A percentile compares a stretch with the other conserved stretches of the same genome.
Conservation (phyloP, 305 asterid genomes). For the Fraxinus greggii region DNA sequence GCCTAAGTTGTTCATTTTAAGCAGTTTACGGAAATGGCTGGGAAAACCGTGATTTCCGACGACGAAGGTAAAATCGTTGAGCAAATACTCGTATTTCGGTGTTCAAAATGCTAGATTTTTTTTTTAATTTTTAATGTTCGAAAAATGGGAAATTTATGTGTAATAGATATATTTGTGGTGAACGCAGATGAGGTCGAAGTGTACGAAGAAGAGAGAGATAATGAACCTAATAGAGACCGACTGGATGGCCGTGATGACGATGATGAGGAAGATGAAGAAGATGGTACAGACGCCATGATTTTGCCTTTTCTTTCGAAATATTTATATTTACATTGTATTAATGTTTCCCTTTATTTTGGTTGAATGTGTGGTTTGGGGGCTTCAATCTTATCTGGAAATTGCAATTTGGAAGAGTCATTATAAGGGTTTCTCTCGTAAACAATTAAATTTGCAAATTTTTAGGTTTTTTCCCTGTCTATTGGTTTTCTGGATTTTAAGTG, state of each 20-base stretch:
- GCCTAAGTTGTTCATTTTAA: constrained; percentile 16
- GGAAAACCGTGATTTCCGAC: constrained; percentile 70
- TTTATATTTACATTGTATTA: neutral
- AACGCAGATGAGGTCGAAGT: constrained; percentile 61
- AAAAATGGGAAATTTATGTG: neutral
- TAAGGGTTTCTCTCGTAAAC: neutral
- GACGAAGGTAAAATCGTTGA: constrained; percentile 59
- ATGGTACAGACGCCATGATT: constrained; percentile 47
- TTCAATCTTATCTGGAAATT: neutral
- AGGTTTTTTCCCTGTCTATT: neutral
- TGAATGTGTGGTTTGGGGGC: neutral
- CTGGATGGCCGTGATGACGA: constrained; percentile 53
- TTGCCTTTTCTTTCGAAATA: neutral
- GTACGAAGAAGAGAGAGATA: constrained; percentile 80
- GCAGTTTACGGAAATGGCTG: constrained; percentile 50
- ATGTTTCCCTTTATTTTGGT: neutral
- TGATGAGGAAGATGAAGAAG: constrained; percentile 87
- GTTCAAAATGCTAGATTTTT: neutral
- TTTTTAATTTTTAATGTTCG: neutral
- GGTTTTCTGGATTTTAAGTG: neutral
- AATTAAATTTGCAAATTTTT: neutral
- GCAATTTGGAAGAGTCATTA: neutral
- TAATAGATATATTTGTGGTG: neutral
- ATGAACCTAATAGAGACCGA: constrained; percentile 56
- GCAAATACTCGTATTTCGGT: neutral